phyloP scores from a whole-genome alignment of 331 rosid genomes.

The Stylosanthes scabra region DNA sequence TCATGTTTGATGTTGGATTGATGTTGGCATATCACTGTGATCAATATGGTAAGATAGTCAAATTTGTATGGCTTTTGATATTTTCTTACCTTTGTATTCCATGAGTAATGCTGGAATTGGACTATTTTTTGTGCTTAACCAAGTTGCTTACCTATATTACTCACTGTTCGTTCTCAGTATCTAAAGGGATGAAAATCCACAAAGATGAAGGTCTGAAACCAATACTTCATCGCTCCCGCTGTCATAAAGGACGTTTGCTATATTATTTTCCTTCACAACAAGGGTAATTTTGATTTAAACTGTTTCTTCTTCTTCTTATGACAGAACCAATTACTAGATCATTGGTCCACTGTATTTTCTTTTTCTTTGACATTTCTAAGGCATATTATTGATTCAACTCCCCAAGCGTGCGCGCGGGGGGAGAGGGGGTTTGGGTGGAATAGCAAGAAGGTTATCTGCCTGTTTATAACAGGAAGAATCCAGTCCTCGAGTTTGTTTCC shows the following conservation, averaged over 20 bases:
- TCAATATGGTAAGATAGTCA: conserved; percentile 68
- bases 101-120: not conserved
- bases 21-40: conserved; percentile 93
- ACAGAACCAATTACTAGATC: conserved; percentile 3
- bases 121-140: conserved; percentile 16
- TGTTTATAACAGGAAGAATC: too few species aligned
- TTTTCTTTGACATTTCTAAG: not conserved
- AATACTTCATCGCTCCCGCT: conserved; percentile 76
- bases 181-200: conserved; percentile 60
- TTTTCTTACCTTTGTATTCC: conserved; percentile 25
- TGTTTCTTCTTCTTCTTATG: conserved; percentile 12
- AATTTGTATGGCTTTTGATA: conserved; percentile 12
- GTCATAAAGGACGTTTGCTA: conserved; percentile 96
- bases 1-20: conserved; percentile 91
- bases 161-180: conserved; percentile 55
- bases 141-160: not conserved
- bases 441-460: too few species aligned
- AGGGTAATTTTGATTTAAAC: conserved; percentile 50
- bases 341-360: conserved; percentile 2
- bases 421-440: too few species aligned
- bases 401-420: too few species aligned
- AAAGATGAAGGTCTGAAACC: conserved; percentile 80
- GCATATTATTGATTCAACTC: too few species aligned
- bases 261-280: conserved; percentile 83
- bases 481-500: too few species aligned